Evolutionary conservation across 495 filamentous ascomycete genomes (phyloP), one percentile per base, ranked within the genome.

Genomic region (Tetracladium setigerum): DNA sequence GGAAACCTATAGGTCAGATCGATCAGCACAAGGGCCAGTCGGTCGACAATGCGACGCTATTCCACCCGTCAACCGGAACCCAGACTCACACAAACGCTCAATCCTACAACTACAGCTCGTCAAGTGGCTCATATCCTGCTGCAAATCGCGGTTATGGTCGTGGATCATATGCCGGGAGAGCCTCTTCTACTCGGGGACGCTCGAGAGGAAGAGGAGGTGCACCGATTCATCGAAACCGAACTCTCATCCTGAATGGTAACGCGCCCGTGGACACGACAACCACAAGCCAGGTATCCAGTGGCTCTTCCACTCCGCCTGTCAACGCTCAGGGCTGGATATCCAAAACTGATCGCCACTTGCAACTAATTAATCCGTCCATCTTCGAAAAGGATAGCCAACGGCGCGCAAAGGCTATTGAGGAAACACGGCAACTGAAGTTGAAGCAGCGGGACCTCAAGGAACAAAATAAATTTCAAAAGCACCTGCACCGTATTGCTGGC

Each of bases 321-420:
- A 61, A 47, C 38, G 64, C 44, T 2, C 36, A 47, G 18, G 57
- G 77, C 10, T 94, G 87, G 84, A 79, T 95, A 27, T 74, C 83
- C 16, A 91, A 84, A 60, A 81, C 71, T 44, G 89, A 89, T 53
- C 84, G 88, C 43, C 88, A 94, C 54, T 77, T 90, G 65, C 89
- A 95, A 63, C 65, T 95, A 39, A 95, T 96, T 66, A 95, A 95
- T 59, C 74, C 82, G 14, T 74, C 81, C 2, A 75, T 95, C 12
- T 95, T 86, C 64, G 83, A 94, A 55, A 82, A 86, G 63, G 79
- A 86, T 45, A 71, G 73, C 1, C 78, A 82, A 53, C 73, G 77
- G n/a, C 73, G 87, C 31, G 70, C 79, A 1, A 82, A 79, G 57
- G 87, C 86, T 9, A 83, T 92, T 40, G 83, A 88, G 51, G 76